Evolutionary conservation across 225 moss, liverwort and hornwort species (phyloP).

Genomic region (Antitrichia curtipendula): DNA sequence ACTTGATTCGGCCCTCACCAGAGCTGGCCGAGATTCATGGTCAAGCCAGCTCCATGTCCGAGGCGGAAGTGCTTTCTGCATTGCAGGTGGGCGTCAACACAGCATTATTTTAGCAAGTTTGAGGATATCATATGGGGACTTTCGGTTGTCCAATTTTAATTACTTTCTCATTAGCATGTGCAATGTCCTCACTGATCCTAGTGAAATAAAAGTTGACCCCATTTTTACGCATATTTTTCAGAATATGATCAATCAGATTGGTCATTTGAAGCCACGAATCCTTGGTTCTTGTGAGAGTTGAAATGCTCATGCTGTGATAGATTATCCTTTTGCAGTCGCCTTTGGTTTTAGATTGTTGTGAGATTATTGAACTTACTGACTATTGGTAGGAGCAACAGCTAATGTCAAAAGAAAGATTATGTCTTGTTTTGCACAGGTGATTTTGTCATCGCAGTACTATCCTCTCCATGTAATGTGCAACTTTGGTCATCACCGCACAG

Average conservation of each 20-base stretch:
- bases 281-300: not conserved
- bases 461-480: constrained; percentile 99
- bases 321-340: not conserved
- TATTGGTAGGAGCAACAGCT: not conserved
- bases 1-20: constrained; percentile 59
- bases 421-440: constrained; percentile 35
- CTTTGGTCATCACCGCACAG: constrained; percentile 82
- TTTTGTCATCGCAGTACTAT: constrained; percentile 88
- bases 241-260: not conserved
- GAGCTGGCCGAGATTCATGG: constrained; percentile 52
- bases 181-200: not conserved
- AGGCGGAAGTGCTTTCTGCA: constrained; percentile 88
- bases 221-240: not conserved
- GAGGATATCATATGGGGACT: not conserved
- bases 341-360: not conserved
- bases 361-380: not conserved
- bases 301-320: not conserved
- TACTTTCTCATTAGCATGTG: not conserved
- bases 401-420: not conserved
- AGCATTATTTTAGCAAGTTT: not conserved
- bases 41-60: constrained; percentile 71
- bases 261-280: not conserved
- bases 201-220: not conserved
- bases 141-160: not conserved
- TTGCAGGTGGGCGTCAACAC: constrained; percentile 45